A percentile compares a stretch with the other conserved stretches of the same genome.
Evolutionary conservation across 345 rosid genomes (phyloP).

Genomic region (Acer saccharum): DNA sequence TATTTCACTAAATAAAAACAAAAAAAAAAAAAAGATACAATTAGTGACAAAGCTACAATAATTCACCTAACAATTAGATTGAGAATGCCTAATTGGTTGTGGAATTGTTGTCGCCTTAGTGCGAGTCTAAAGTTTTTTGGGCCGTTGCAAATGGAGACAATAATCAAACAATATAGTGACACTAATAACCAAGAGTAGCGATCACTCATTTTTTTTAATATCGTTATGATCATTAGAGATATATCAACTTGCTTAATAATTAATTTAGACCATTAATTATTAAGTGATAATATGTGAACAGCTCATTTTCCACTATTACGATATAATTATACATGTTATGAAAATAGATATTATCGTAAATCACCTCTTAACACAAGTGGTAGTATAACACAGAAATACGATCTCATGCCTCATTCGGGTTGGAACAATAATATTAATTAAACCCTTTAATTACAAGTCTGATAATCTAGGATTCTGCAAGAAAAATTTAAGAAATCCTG

Average conservation of each 20-base stretch:
- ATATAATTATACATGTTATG: not conserved
- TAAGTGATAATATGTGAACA: not conserved
- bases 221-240: not conserved
- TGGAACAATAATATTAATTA: too few relatives aligned
- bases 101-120: slow-evolving; percentile 15
- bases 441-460: too few relatives aligned
- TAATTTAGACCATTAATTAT: not conserved
- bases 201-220: too few relatives aligned
- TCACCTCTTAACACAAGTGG: too few relatives aligned
- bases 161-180: not conserved
- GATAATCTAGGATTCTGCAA: too few relatives aligned
- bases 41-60: slow-evolving; percentile 12
- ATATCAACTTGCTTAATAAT: not conserved
- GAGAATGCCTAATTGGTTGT: not conserved
- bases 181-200: not conserved
- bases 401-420: too few relatives aligned
- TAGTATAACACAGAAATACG: too few relatives aligned
- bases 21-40: not conserved
- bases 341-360: not conserved
- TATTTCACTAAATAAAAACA: not conserved
- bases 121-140: not conserved
- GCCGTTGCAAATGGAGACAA: slow-evolving; percentile 6
- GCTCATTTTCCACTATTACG: not conserved
- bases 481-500: too few relatives aligned
- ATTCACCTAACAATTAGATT: not conserved